These are phyloP conservation scores for Phanerochaete carnosa DNA, from an alignment of 768 basidiomycete species.

Conservation along the genomic window DNA sequence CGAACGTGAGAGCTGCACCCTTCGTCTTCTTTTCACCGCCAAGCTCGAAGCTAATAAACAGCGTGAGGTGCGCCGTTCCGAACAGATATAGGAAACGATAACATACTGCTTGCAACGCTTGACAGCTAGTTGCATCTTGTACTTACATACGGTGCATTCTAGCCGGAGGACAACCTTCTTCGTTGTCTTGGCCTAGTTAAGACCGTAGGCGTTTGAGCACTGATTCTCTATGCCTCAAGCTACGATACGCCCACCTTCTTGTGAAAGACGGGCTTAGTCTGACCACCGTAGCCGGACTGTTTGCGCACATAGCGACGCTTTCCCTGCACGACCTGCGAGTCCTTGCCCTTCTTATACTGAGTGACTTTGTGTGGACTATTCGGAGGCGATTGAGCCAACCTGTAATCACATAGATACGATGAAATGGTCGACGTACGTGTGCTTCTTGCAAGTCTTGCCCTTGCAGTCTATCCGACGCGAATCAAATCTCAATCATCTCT, in stretches of 20 bases:
- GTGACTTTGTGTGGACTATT: slow-evolving; percentile 96
- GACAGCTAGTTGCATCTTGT: slow-evolving; percentile 93
- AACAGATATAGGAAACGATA: slow-evolving; percentile 16
- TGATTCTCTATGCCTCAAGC: not conserved
- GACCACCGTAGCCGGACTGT: slow-evolving; percentile 98
- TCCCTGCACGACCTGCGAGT: slow-evolving; percentile 96
- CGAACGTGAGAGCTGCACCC: slow-evolving; percentile 93
- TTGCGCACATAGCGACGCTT: slow-evolving; percentile 99
- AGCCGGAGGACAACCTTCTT: slow-evolving; percentile 99
- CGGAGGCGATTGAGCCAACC: not conserved
- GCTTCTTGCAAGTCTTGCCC: slow-evolving; percentile 95
- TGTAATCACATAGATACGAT: slow-evolving; percentile 3
- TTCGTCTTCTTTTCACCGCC: slow-evolving; percentile 99
- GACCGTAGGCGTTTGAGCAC: not conserved
- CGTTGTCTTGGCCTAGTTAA: slow-evolving; percentile 84
- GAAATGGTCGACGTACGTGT: slow-evolving; percentile 64
- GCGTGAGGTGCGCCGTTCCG: not conserved
- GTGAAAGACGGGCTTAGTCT: slow-evolving; percentile 99
- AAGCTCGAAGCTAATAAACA: slow-evolving; percentile 80
- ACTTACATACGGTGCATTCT: slow-evolving; percentile 98
- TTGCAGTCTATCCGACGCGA: slow-evolving; percentile 68
- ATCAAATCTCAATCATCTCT: slow-evolving; percentile 14
- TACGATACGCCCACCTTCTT: slow-evolving; percentile 74
- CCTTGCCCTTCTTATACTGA: slow-evolving; percentile 99
- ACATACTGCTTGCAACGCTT: slow-evolving; percentile 99